Evolutionary conservation across 805 yeast genomes (phyloP).

Genomic region (Ogataea trehalophila): DNA sequence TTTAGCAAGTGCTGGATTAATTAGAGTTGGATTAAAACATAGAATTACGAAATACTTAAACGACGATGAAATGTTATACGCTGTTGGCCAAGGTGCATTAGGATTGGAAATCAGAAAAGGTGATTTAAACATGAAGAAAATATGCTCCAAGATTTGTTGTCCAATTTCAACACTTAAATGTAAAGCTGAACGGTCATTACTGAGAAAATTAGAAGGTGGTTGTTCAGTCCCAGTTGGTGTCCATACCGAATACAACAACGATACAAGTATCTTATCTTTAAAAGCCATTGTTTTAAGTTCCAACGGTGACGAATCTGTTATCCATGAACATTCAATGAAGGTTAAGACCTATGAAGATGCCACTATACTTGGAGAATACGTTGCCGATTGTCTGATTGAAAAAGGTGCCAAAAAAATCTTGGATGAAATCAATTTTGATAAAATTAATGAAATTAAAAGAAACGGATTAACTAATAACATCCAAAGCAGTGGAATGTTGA

Average conservation of each 20-base stretch:
- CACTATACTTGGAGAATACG: slow-evolving; percentile 56
- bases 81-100: slow-evolving; percentile 98
- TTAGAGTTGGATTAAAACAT: slow-evolving; percentile 63
- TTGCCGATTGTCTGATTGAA: slow-evolving; percentile 63
- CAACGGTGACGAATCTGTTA: slow-evolving; percentile 71
- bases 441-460: slow-evolving; percentile 42
- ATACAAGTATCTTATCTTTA: slow-evolving; percentile 42
- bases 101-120: slow-evolving; percentile 83
- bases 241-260: slow-evolving; percentile 43
- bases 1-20: slow-evolving; percentile 89
- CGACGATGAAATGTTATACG: slow-evolving; percentile 81
- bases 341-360: slow-evolving; percentile 54
- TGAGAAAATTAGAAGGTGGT: slow-evolving; percentile 92
- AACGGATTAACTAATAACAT: slow-evolving; percentile 24
- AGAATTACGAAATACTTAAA: slow-evolving; percentile 72
- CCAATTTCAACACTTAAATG: slow-evolving; percentile 67
- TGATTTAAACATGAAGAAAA: slow-evolving; percentile 52
- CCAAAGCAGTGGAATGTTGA: background rate
- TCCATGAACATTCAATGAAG: slow-evolving; percentile 38
- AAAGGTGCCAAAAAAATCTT: slow-evolving; percentile 82
- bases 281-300: slow-evolving; percentile 78
- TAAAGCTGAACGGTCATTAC: slow-evolving; percentile 79
- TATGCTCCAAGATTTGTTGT: slow-evolving; percentile 65
- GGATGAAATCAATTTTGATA: slow-evolving; percentile 71
- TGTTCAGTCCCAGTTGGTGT: slow-evolving; percentile 98